Conservation (phyloP, 169 alveolate species). For the Toxoplasma gondii region DNA sequence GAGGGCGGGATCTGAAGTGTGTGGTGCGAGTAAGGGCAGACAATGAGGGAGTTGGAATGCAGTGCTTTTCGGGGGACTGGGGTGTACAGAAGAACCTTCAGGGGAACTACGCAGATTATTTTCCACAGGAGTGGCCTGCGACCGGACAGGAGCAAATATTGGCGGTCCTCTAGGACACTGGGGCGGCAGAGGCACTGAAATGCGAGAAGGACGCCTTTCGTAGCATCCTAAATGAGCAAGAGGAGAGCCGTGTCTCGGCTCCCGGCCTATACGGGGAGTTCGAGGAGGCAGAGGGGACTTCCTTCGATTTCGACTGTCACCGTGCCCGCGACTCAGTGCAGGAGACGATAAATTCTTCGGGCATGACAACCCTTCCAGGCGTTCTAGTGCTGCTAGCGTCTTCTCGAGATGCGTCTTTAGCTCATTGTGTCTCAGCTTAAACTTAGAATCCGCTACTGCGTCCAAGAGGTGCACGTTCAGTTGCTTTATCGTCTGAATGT, state of each 20-base stretch:
- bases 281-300: neutral
- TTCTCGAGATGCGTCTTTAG: conserved; percentile 23
- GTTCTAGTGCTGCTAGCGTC: neutral
- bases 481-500: conserved; percentile 9
- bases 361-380: neutral
- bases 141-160: neutral
- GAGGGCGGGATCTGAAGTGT: neutral
- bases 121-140: neutral
- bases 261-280: neutral
- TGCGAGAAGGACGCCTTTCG: neutral
- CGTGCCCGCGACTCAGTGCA: neutral
- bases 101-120: neutral
- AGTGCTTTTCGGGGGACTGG: neutral
- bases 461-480: conserved; percentile 15
- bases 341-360: neutral
- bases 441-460: conserved; percentile 12
- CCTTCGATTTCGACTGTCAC: neutral
- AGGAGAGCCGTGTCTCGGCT: neutral
- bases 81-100: neutral
- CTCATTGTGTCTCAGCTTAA: conserved; percentile 21
- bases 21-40: neutral
- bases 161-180: neutral
- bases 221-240: neutral
- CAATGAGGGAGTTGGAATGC: neutral
- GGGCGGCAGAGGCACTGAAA: neutral